Conservation (phyloP, 306 rosid genomes). For the Trichosanthes cucumerina region DNA sequence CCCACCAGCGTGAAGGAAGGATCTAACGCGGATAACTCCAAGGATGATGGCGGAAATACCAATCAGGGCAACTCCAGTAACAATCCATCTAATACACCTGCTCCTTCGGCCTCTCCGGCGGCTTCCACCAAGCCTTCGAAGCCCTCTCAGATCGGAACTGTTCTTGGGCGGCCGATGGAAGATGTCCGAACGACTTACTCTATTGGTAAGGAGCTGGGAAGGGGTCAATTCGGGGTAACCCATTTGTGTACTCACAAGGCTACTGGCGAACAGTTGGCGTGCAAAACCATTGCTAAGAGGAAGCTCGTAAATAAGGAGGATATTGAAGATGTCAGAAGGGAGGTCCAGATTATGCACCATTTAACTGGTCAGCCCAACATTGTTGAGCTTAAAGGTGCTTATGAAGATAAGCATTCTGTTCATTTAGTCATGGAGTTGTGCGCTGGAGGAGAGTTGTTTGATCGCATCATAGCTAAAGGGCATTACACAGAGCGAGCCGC, state of each 20-base stretch:
- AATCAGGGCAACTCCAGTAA: background rate
- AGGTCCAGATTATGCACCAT: constrained; percentile 97
- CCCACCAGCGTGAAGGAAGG: constrained; percentile 28
- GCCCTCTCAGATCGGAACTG: constrained; percentile 36
- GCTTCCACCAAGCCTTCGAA: constrained; percentile 27
- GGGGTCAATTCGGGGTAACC: constrained; percentile 93
- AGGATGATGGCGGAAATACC: background rate
- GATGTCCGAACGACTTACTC: constrained; percentile 43
- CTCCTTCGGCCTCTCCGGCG: constrained; percentile 18
- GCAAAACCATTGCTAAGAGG: constrained; percentile 91
- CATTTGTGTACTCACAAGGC: constrained; percentile 64
- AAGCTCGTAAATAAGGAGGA: constrained; percentile 75
- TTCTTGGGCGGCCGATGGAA: constrained; percentile 83
- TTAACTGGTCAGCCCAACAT: constrained; percentile 70
- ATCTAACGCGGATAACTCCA: background rate
- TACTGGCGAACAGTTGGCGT: constrained; percentile 67
- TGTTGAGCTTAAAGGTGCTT: constrained; percentile 86
- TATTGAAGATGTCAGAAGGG: constrained; percentile 80
- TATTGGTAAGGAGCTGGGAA: constrained; percentile 81
- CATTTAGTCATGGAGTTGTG: constrained; percentile 93
- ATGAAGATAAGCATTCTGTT: constrained; percentile 80
- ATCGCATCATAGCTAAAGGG: constrained; percentile 83
- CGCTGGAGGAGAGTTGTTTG: constrained; percentile 91
- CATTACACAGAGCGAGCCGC: constrained; percentile 96
- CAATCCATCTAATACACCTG: constrained; percentile 17